Conservation (phyloP, 129 eudicot species). For the sunflower (Helianthus annuus) region HanXRQr2.0-SUNRISE NC_035435.2:161004548-161005047, state of each 20-base stretch:
- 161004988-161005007: conserved; percentile 16
- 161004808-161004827: conserved; percentile 24
- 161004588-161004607: conserved; percentile 75
- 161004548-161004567: conserved; percentile 68
- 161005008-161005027: background rate
- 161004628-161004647: conserved; percentile 79
- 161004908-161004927: conserved; percentile 15
- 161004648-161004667: conserved; percentile 93
- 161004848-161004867: conserved; percentile 27
- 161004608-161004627: conserved; percentile 69
- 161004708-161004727: background rate
- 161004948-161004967: conserved; percentile 34
- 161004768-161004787: conserved; percentile 20
- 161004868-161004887: background rate
- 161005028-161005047: conserved; percentile 7
- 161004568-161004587: conserved; percentile 64
- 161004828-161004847: conserved; percentile 42
- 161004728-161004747: conserved; percentile 14
- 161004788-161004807: conserved; percentile 29
- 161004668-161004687: conserved; percentile 74
- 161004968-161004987: conserved; percentile 23
- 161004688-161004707: conserved; percentile 42
- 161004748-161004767: background rate
- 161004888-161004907: conserved; percentile 35
- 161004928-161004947: conserved; percentile 32